These are phyloP conservation scores for Macrophomina phaseolina DNA, from an alignment of 2,329 filamentous ascomycete species.

Conservation along the genomic window DNA sequence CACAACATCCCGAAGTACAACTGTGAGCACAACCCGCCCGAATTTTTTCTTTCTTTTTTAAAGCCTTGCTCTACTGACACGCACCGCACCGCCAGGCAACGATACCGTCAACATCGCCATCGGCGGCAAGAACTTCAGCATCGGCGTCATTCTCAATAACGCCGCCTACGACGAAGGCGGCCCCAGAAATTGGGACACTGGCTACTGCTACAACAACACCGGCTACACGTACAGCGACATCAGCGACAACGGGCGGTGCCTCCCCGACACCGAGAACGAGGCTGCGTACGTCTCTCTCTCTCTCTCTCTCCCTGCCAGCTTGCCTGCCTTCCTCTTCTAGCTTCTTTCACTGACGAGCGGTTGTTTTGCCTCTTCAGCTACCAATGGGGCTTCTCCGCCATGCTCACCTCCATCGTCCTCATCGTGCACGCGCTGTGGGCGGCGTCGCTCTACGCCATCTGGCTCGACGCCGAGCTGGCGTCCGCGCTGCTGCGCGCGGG, in stretches of 20 bases:
- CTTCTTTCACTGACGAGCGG: no score
- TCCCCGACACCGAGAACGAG: slow-evolving; percentile 35
- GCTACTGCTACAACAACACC: neutral
- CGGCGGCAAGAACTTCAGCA: slow-evolving; percentile 5
- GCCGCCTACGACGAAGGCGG: slow-evolving; percentile 29
- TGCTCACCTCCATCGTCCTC: slow-evolving; percentile 40
- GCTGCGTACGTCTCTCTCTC: no score
- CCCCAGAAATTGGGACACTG: no score
- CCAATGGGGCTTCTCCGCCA: slow-evolving; percentile 46
- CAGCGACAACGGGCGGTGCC: slow-evolving; percentile 32
- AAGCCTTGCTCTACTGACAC: no score
- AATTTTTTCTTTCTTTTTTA: no score
- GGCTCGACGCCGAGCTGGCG: slow-evolving; percentile 41
- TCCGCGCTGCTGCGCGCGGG: slow-evolving; percentile 36
- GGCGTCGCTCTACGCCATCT: slow-evolving; percentile 42
- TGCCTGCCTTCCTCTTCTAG: no score
- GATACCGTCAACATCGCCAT: slow-evolving; percentile 29
- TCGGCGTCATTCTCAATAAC: slow-evolving; percentile 2
- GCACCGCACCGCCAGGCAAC: slow-evolving; percentile 29
- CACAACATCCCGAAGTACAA: neutral
- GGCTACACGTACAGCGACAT: neutral
- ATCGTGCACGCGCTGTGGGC: slow-evolving; percentile 41
- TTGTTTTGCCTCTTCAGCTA: slow-evolving; percentile 32
- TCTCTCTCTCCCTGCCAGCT: no score
- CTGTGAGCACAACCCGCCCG: neutral